These are phyloP conservation scores for Meripilus lineatus DNA, from an alignment of 1,284 basidiomycete genomes.

Conservation along the genomic window DNA sequence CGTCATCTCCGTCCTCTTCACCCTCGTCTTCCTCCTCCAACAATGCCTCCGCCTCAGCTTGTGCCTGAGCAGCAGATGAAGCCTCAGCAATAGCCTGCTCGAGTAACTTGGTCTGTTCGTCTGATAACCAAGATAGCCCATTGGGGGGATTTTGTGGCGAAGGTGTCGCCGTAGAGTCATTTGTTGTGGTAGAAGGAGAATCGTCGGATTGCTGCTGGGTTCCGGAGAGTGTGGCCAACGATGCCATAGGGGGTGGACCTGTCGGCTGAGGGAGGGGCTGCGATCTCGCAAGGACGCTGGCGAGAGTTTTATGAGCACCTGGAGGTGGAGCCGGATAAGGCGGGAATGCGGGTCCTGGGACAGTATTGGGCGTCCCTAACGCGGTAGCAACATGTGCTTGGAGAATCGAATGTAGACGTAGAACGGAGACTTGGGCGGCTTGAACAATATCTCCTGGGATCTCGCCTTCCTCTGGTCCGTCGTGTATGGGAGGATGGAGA, in stretches of 20 bases:
- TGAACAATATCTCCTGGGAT: slow-evolving; percentile 45
- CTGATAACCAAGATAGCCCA: slow-evolving; percentile 56
- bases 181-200: slow-evolving; percentile 6
- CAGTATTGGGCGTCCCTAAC: slow-evolving; percentile 40
- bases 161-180: slow-evolving; percentile 10
- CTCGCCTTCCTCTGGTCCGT: slow-evolving; percentile 58
- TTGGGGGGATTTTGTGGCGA: slow-evolving; percentile 3
- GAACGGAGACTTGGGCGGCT: slow-evolving; percentile 47
- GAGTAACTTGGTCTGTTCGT: slow-evolving; percentile 60
- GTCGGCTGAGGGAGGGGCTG: slow-evolving; percentile 52
- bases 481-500: slow-evolving; percentile 20
- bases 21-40: slow-evolving; percentile 3
- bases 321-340: slow-evolving; percentile 27
- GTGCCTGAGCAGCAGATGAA: slow-evolving; percentile 64
- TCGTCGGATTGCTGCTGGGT: no score
- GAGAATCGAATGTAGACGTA: slow-evolving; percentile 52
- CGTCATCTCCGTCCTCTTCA: slow-evolving; percentile 24
- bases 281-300: slow-evolving; percentile 68
- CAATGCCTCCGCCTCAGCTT: slow-evolving; percentile 60
- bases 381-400: slow-evolving; percentile 54
- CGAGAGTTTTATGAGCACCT: slow-evolving; percentile 43
- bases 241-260: slow-evolving; percentile 25
- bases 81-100: slow-evolving; percentile 69
- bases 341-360: slow-evolving; percentile 26
- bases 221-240: slow-evolving; percentile 2